Conservation (phyloP, 495 filamentous ascomycete species). For the Xylaria castorea region DNA sequence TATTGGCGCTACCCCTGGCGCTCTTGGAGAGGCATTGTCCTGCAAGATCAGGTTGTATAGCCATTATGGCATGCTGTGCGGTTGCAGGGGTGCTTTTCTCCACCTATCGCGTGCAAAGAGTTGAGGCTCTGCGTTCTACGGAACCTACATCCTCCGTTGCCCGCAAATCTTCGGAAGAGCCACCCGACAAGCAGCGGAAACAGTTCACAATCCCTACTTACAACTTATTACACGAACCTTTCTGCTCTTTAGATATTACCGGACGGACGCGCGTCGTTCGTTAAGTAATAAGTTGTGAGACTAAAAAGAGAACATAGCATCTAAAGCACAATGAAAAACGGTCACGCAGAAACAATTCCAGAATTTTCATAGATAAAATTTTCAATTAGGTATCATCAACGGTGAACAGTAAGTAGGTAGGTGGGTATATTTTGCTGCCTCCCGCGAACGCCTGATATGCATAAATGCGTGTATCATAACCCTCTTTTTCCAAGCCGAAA, state of each 20-base stretch:
- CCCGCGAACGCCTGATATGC: slow-evolving; percentile 16
- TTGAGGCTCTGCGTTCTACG: slow-evolving; percentile 23
- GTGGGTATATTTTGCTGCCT: slow-evolving; percentile 18
- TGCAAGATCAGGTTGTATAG: background rate
- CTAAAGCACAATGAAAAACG: background rate
- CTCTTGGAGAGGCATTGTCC: background rate
- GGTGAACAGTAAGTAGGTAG: background rate
- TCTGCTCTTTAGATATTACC: background rate
- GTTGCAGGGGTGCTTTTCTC: slow-evolving; percentile 20
- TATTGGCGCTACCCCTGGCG: slow-evolving; percentile 7
- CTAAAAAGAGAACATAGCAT: background rate
- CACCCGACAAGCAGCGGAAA: background rate
- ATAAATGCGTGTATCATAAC: slow-evolving; percentile 7
- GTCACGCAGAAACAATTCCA: background rate
- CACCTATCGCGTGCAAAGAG: slow-evolving; percentile 13
- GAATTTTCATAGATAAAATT: background rate
- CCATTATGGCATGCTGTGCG: background rate
- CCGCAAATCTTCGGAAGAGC: background rate
- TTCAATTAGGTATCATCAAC: slow-evolving; percentile 22
- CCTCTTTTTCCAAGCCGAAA: slow-evolving; percentile 14
- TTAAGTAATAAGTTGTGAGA: background rate
- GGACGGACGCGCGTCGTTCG: background rate
- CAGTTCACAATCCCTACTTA: background rate
- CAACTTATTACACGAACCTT: background rate
- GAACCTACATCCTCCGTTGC: slow-evolving; percentile 18